Evolutionary conservation across 768 basidiomycete genomes (phyloP).

Genomic region (Ramaria rubella): DNA sequence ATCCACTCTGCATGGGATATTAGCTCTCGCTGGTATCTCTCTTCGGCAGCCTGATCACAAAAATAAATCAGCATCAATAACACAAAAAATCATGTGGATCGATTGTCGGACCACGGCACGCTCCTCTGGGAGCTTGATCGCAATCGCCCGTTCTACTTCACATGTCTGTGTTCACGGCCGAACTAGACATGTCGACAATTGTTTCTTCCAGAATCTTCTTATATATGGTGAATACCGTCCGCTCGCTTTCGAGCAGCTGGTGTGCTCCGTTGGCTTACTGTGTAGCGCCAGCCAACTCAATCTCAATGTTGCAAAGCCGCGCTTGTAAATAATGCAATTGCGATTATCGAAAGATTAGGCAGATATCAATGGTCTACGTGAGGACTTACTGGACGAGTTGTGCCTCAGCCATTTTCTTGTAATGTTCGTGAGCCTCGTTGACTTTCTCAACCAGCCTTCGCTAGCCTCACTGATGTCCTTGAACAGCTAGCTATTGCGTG

Average conservation of each 20-base stretch:
- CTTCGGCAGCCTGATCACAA: slow-evolving; percentile 56
- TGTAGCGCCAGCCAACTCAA: slow-evolving; percentile 43
- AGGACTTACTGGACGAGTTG: slow-evolving; percentile 57
- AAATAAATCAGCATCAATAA: slow-evolving; percentile 1
- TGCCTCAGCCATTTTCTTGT: slow-evolving; percentile 64
- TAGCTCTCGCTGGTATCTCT: slow-evolving; percentile 75
- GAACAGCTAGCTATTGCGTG: too few relatives aligned
- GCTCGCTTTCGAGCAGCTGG: slow-evolving; percentile 61
- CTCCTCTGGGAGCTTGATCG: slow-evolving; percentile 60
- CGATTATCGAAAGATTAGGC: slow-evolving; percentile 37
- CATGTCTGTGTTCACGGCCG: slow-evolving; percentile 63
- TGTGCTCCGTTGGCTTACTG: slow-evolving; percentile 52
- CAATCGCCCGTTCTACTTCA: slow-evolving; percentile 54
- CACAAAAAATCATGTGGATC: neutral
- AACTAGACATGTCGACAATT: slow-evolving; percentile 72
- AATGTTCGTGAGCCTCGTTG: slow-evolving; percentile 72
- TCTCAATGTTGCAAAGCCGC: slow-evolving; percentile 46
- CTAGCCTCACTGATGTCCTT: slow-evolving; percentile 79
- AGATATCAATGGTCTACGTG: neutral
- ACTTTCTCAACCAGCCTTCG: slow-evolving; percentile 66
- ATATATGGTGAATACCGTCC: slow-evolving; percentile 64
- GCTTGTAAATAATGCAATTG: slow-evolving; percentile 59
- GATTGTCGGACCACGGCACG: slow-evolving; percentile 56
- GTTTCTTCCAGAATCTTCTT: slow-evolving; percentile 79
- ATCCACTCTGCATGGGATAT: slow-evolving; percentile 80